Evolutionary conservation across 768 basidiomycete species (phyloP), one percentile per base, ranked within the genome.

Genomic region (Coprinellus micaceus): DNA sequence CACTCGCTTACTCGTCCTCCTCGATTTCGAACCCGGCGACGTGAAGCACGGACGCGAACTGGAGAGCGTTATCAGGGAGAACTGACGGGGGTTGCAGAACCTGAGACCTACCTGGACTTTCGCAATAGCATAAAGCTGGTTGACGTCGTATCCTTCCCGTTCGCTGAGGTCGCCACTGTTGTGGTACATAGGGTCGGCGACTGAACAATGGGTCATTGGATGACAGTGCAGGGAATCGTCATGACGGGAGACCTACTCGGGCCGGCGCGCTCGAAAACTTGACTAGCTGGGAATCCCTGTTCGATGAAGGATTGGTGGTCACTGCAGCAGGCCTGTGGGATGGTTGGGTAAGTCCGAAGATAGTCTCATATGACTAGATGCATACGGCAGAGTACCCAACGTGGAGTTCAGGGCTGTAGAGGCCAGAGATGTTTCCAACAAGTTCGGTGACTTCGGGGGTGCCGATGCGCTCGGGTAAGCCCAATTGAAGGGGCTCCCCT

Each of bases 301-400:
- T 86, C 74, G 58, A 88, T 80, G 81, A 92, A 91, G 30, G 87
- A 86, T 87, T 92, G 90, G 66, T 96, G 91, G 63, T 95, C 94
- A 62, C 91, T 94, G 73, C 94, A 97, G 71, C 94, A 97, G 25
- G 82, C 91, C 74, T 87, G 57, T 4, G 60, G 55, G 45, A 52
- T 52, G 33, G 9, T 43, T 30, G 40, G 26, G 50, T 43, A 33
- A 33, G 33, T 13, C 33, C n/a, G n/a, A n/a, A n/a, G n/a, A n/a
- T n/a, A n/a, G n/a, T n/a, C n/a, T n/a, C n/a, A n/a, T n/a, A n/a
- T n/a, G n/a, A n/a, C n/a, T n/a, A n/a, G 40, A 26, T 56, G 71
- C 84, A 24, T 52, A 85, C 85, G 6, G 82, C 63, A 0, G 88
- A 85, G 56, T 76, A 79, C 25, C 89, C 90, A 36, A 93, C 84